Conservation (phyloP, 768 basidiomycete species). For the Boletus insuetus region DNA sequence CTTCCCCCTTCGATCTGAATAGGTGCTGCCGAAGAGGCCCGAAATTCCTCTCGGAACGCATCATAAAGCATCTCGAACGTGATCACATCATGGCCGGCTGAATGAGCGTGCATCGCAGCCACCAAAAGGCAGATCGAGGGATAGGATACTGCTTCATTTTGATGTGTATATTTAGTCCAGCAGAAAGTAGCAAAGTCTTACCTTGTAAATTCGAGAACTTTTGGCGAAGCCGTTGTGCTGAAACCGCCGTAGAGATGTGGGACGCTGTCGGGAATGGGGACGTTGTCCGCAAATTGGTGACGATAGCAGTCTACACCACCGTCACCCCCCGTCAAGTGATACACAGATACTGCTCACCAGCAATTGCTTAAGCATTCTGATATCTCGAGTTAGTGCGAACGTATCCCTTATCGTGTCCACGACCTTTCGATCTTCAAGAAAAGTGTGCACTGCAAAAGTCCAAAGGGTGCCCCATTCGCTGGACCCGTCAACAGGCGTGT, state of each 20-base stretch:
- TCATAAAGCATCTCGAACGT: conserved; percentile 93
- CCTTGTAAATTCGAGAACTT: conserved; percentile 53
- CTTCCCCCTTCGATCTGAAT: conserved; percentile 71
- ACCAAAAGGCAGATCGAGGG: conserved; percentile 81
- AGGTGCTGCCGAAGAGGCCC: conserved; percentile 69
- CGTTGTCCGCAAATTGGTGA: conserved; percentile 45
- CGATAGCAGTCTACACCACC: conserved; percentile 38
- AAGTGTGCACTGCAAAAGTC: conserved; percentile 53
- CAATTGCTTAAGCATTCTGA: conserved; percentile 54
- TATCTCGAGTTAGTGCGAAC: conserved; percentile 58
- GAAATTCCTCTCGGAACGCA: conserved; percentile 71
- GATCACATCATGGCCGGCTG: conserved; percentile 73
- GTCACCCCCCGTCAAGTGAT: conserved; percentile 7
- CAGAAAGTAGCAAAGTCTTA: conserved; percentile 30
- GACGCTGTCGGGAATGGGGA: conserved; percentile 53
- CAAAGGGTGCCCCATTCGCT: conserved; percentile 63
- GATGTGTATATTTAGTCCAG: not conserved
- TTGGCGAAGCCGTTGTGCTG: conserved; percentile 55
- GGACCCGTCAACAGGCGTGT: conserved; percentile 20
- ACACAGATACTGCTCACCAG: conserved; percentile 46
- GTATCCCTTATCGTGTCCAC: conserved; percentile 51
- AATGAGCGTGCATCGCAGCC: conserved; percentile 74
- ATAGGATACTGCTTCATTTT: conserved; percentile 62
- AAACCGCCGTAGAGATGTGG: conserved; percentile 41
- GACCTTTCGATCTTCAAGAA: conserved; percentile 50